These are phyloP conservation scores for Lactarius hengduanensis DNA, from an alignment of 768 basidiomycete genomes.

Conservation along the genomic window DNA sequence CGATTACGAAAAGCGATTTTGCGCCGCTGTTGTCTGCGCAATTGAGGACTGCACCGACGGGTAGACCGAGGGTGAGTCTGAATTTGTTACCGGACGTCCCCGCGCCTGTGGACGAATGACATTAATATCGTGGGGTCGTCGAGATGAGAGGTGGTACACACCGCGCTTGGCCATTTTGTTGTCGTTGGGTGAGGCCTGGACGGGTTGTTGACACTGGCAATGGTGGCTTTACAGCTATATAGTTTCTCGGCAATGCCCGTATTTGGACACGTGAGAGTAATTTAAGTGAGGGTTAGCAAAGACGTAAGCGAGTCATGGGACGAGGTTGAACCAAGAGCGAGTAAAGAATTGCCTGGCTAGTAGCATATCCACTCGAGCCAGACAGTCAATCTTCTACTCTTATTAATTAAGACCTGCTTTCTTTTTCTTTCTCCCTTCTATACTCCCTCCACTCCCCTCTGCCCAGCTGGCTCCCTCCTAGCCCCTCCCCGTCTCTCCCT, in stretches of 20 bases:
- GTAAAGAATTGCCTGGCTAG: constrained; percentile 1
- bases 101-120: constrained; percentile 38
- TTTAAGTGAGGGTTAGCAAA: constrained; percentile 2
- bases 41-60: constrained; percentile 91
- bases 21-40: constrained; percentile 99
- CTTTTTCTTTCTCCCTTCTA: constrained; percentile 12
- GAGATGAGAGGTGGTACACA: constrained; percentile 27
- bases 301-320: constrained; percentile 3
- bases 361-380: constrained; percentile 1
- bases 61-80: constrained; percentile 92
- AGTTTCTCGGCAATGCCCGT: constrained; percentile 32
- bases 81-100: constrained; percentile 93
- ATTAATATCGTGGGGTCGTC: neutral
- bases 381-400: neutral
- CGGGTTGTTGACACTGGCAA: constrained; percentile 20
- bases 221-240: constrained; percentile 33
- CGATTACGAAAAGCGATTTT: constrained; percentile 92
- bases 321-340: constrained; percentile 11
- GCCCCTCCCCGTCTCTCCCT: constrained; percentile 12
- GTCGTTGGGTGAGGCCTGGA: constrained; percentile 28
- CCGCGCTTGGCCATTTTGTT: constrained; percentile 40
- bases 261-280: neutral
- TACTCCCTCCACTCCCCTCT: constrained; percentile 6
- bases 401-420: constrained; percentile 10
- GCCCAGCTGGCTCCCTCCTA: constrained; percentile 7